Evolutionary conservation across 2,329 filamentous ascomycete species (phyloP), one percentile per base, ranked within the genome.

Genomic region (Xylariaceae sp.): DNA sequence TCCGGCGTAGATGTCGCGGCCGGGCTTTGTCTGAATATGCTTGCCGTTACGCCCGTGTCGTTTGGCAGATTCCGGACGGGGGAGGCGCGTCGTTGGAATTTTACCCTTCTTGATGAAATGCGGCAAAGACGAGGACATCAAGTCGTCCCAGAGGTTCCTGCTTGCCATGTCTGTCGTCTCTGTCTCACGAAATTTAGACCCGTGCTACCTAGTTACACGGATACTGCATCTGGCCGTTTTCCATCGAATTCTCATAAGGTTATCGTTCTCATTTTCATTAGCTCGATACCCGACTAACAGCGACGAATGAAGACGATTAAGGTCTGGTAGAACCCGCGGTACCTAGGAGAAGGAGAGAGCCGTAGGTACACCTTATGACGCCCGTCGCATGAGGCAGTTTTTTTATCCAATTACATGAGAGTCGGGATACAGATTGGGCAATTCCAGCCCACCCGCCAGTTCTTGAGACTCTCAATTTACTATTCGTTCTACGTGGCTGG

Each of bases 1-100:
- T 45, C 6, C 10, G 55, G 34, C 6, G 58, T 61, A 9, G 17
- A 17, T 17, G 58, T 34, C 2, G 61, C 56, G 13, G 54, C 37
- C 18, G 62, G 56, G 7, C 55, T 51, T 47, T 71, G 67, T 11
- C 17, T 17, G 17, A 17, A 17, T 17, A 17, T 17, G 17, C 17
- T 17, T 17, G 17, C 17, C 17, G 17, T 17, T 17, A 17, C 75
- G 39, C 80, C 82, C 8, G 79, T 83, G 64, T 78, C 79, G 65
- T 84, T 88, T 64, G 74, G 79, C 87, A 90, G 59, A 79, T 73
- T 47, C 75, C 74, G 18, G 71, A 75, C 30, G 75, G 69, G 13
- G 80, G 76, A 7, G 75, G 71, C 15, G 78, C 75, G 3, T 82
- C 77, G 9, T 76, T 75, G 55, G 76, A 75, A 37, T 79, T 81